These are phyloP conservation scores for Kurtzmaniella natalensis DNA, from an alignment of 1,139 yeast genomes.

Conservation along the genomic window DNA sequence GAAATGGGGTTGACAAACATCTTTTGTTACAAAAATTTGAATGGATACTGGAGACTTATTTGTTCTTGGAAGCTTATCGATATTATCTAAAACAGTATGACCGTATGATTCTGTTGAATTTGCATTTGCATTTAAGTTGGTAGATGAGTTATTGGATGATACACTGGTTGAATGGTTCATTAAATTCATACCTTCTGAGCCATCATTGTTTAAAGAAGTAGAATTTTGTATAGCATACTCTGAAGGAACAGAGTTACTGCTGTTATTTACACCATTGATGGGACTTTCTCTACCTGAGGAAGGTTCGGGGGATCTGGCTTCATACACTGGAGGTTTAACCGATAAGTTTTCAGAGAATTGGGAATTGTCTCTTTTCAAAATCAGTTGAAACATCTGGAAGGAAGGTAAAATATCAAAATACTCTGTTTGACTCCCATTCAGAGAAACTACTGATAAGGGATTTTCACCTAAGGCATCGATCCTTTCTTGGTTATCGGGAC, in stretches of 20 bases:
- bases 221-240: not conserved
- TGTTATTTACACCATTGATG: not conserved
- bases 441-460: slow-evolving; percentile 20
- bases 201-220: not conserved
- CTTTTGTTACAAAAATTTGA: slow-evolving; percentile 41
- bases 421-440: slow-evolving; percentile 36
- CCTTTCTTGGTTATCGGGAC: slow-evolving; percentile 32
- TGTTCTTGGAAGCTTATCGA: slow-evolving; percentile 35
- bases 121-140: no score
- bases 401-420: slow-evolving; percentile 57
- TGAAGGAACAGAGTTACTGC: not conserved
- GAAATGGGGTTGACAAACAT: slow-evolving; percentile 33
- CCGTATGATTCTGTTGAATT: slow-evolving; percentile 31
- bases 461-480: slow-evolving; percentile 22
- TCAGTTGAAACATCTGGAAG: slow-evolving; percentile 58
- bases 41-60: slow-evolving; percentile 38
- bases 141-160: no score
- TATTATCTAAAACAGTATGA: slow-evolving; percentile 42
- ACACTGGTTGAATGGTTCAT: not conserved
- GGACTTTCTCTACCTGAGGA: slow-evolving; percentile 20
- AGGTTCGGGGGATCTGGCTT: slow-evolving; percentile 25
- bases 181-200: not conserved
- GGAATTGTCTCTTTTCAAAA: slow-evolving; percentile 44
- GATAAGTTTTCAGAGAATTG: slow-evolving; percentile 38
- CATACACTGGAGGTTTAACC: slow-evolving; percentile 38